phyloP scores from a whole-genome alignment of 1,284 basidiomycete genomes.

The Ustilago esculenta region DNA sequence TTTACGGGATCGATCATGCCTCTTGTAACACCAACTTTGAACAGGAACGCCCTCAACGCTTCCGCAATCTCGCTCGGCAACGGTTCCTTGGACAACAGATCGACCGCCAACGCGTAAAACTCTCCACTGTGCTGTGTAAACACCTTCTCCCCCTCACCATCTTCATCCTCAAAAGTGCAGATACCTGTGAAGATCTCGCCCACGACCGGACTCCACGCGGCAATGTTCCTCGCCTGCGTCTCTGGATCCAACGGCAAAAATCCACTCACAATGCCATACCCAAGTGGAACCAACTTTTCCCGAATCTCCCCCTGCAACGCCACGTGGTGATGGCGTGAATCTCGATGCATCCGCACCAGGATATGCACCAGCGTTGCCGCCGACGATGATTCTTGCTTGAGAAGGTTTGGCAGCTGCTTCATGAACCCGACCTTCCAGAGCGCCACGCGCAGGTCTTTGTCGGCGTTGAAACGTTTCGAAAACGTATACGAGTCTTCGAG shows the following conservation, averaged over 20 bases:
- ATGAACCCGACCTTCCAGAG: constrained; percentile 99
- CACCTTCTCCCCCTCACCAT: constrained; percentile 61
- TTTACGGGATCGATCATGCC: constrained; percentile 45
- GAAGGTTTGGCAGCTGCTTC: constrained; percentile 97
- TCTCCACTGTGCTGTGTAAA: constrained; percentile 49
- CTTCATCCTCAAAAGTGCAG: constrained; percentile 79
- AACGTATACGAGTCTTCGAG: constrained; percentile 98
- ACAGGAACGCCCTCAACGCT: constrained; percentile 44
- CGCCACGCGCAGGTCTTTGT: constrained; percentile 94
- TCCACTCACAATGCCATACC: constrained; percentile 88
- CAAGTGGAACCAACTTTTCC: constrained; percentile 89
- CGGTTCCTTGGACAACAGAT: constrained; percentile 57
- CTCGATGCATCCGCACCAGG: constrained; percentile 91
- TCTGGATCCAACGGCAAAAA: constrained; percentile 90
- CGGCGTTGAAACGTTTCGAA: constrained; percentile 95
- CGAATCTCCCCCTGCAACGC: constrained; percentile 83
- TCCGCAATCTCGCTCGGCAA: constrained; percentile 46
- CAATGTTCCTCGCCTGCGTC: constrained; percentile 92
- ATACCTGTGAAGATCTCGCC: constrained; percentile 92
- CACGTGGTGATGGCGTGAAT: constrained; percentile 84
- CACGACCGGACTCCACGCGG: constrained; percentile 97
- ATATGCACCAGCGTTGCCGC: constrained; percentile 94
- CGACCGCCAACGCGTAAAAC: constrained; percentile 63
- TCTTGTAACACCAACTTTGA: constrained; percentile 49
- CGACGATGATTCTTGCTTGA: constrained; percentile 98